These are phyloP conservation scores for Eimeria necatrix DNA, from an alignment of 169 alveolate species.

Conservation along the genomic window DNA sequence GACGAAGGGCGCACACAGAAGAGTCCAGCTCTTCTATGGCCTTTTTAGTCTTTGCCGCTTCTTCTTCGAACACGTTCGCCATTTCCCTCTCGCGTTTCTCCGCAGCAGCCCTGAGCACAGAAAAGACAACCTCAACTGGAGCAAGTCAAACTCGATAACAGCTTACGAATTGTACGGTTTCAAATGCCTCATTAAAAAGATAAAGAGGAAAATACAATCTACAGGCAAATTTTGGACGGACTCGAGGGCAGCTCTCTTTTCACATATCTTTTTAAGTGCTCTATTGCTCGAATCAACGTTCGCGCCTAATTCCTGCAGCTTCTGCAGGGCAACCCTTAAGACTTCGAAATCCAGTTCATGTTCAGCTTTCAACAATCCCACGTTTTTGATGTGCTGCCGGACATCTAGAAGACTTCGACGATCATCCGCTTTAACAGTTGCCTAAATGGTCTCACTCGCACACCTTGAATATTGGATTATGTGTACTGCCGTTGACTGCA, in stretches of 20 bases:
- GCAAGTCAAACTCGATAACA: neutral
- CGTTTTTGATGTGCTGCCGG: constrained; percentile 83
- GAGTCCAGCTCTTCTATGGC: constrained; percentile 90
- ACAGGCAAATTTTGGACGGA: constrained; percentile 67
- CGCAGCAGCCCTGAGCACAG: constrained; percentile 67
- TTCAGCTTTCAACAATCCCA: constrained; percentile 84
- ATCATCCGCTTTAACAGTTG: constrained; percentile 56
- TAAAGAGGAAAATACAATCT: neutral
- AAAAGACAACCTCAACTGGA: no score
- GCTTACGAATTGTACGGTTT: neutral
- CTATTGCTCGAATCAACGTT: constrained; percentile 63
- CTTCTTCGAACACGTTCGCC: constrained; percentile 88
- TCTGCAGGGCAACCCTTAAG: constrained; percentile 56
- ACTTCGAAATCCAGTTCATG: constrained; percentile 83
- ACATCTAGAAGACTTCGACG: constrained; percentile 43
- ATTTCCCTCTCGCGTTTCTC: constrained; percentile 83
- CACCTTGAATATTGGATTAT: neutral
- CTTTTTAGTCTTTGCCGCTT: constrained; percentile 89
- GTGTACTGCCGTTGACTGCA: neutral
- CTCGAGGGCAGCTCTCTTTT: constrained; percentile 59
- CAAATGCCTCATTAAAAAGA: neutral
- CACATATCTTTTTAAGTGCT: constrained; percentile 64
- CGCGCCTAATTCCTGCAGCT: constrained; percentile 50
- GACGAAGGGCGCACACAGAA: constrained; percentile 87
- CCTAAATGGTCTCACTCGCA: neutral